These are phyloP conservation scores for Alternaria infectoria DNA, from an alignment of 2,329 filamentous ascomycete species.

Conservation along the genomic window DNA sequence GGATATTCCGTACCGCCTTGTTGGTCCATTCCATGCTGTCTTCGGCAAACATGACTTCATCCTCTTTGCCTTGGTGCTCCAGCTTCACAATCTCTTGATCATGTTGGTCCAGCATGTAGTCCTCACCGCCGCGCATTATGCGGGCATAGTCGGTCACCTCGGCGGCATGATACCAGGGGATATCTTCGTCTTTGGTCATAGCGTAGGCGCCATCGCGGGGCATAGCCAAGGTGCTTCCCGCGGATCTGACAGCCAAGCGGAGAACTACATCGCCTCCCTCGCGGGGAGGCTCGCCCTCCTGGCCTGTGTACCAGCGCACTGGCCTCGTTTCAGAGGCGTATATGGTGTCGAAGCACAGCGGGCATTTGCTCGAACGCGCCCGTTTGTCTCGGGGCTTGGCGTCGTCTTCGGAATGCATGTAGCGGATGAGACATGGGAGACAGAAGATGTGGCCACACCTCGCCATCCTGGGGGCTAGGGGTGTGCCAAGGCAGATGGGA, in stretches of 20 bases:
- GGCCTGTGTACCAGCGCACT: slow-evolving; percentile 88
- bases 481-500: slow-evolving; percentile 91
- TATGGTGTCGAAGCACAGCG: slow-evolving; percentile 93
- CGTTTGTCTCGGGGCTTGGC: slow-evolving; percentile 68
- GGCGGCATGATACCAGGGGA: slow-evolving; percentile 94
- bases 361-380: slow-evolving; percentile 89
- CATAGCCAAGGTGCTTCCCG: slow-evolving; percentile 83
- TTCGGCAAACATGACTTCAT: slow-evolving; percentile 89
- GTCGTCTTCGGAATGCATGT: slow-evolving; percentile 86
- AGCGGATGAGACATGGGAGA: slow-evolving; percentile 88
- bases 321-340: slow-evolving; percentile 89
- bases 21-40: slow-evolving; percentile 86
- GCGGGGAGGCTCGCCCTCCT: slow-evolving; percentile 79
- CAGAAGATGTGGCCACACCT: slow-evolving; percentile 98
- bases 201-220: slow-evolving; percentile 81
- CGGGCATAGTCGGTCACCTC: slow-evolving; percentile 94
- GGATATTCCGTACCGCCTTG: slow-evolving; percentile 78
- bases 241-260: slow-evolving; percentile 79
- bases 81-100: slow-evolving; percentile 79
- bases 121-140: slow-evolving; percentile 90
- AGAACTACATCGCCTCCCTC: slow-evolving; percentile 91
- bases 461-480: slow-evolving; percentile 94
- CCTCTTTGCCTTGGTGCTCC: slow-evolving; percentile 78
- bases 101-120: slow-evolving; percentile 84
- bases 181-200: slow-evolving; percentile 71